Percentiles rank a stretch among this genome's conserved stretches.
phyloP scores from a whole-genome alignment of 2,329 filamentous ascomycete genomes.

The Colletotrichum sublineola region DNA sequence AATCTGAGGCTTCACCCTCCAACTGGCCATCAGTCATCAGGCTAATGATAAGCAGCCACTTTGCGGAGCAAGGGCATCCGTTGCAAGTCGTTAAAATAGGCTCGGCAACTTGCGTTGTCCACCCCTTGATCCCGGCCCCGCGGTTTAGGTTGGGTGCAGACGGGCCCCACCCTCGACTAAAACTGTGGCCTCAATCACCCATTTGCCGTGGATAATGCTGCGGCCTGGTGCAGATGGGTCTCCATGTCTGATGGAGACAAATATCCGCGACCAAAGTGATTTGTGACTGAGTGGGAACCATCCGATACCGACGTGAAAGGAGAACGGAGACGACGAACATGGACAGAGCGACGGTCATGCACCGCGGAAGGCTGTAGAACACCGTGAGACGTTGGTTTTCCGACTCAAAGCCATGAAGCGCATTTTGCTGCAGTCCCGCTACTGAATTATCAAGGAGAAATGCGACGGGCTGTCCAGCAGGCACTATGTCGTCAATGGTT shows the following conservation, averaged over 20 bases:
- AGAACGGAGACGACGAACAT: neutral
- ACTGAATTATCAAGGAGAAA: neutral
- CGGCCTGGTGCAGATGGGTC: conserved; percentile 42
- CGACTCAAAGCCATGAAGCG: neutral
- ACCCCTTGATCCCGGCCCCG: conserved; percentile 41
- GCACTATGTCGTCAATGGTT: neutral
- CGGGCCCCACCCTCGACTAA: conserved; percentile 26
- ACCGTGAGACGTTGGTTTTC: neutral
- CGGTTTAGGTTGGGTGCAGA: conserved; percentile 43
- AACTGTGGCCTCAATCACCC: conserved; percentile 20
- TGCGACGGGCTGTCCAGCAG: neutral
- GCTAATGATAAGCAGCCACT: neutral
- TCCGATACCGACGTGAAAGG: neutral
- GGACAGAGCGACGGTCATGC: neutral
- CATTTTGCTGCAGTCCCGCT: neutral
- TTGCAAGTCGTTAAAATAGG: conserved; percentile 42
- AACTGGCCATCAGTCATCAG: neutral
- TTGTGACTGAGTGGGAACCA: neutral
- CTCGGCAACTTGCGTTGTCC: conserved; percentile 34
- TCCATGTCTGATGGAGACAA: conserved; percentile 26
- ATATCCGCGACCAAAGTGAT: conserved; percentile 5
- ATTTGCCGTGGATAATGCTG: conserved; percentile 21
- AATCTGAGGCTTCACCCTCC: neutral
- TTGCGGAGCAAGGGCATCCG: conserved; percentile 18
- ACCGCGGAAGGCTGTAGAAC: neutral